Base-by-base conservation (phyloP, 2,329 filamentous ascomycete genomes). In the Catunica adiposa region DNA sequence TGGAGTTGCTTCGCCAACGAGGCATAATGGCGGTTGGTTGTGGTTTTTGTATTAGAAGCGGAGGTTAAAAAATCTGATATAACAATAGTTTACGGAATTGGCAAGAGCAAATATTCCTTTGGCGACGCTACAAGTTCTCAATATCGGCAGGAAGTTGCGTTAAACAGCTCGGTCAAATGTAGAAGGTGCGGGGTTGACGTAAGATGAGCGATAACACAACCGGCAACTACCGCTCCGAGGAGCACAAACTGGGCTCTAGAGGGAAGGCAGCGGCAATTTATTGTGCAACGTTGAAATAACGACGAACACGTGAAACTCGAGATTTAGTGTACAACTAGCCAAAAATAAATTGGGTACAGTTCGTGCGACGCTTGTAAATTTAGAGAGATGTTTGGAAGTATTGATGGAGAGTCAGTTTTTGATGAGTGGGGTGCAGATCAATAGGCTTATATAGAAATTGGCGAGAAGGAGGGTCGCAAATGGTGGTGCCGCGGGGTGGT, bases 1-100 rank as follows among this genome's bases (percentile, higher is more conserved):
- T 71, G 14, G 66, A 52, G 50, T 52, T 52, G 34, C 29, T 38
- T 26, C 50, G 50, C 50, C 50, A 52, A 69, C 26, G 66, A 63
- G 47, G 63, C 61, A 59, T 67, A 64, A 50, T 63, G 64, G 60
- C 66, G 31, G 22, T 38, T n/a, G 17, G 31, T 40, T 37, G 20
- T 55, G 44, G 17, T 29, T 25, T 29, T 20, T 51, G n/a, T n/a
- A n/a, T 37, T 51, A 34, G 47, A n/a, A 40, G 31, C 38, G 25
- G n/a, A n/a, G n/a, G n/a, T n/a, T 34, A 11, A 34, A 34, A 34
- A 34, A 34, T 34, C 29, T 5, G 11, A 5, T 5, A 5, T 34
- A 34, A 34, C 29, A 5, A 34, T 34, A 34, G 29, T 5, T 34
- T 34, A 34, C 5, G 29, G n/a, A n/a, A 5, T 34, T 34, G 67